Evolutionary conservation across 75 land plant species (phyloP).

Genomic region (Adiantum capillusveneris): DNA sequence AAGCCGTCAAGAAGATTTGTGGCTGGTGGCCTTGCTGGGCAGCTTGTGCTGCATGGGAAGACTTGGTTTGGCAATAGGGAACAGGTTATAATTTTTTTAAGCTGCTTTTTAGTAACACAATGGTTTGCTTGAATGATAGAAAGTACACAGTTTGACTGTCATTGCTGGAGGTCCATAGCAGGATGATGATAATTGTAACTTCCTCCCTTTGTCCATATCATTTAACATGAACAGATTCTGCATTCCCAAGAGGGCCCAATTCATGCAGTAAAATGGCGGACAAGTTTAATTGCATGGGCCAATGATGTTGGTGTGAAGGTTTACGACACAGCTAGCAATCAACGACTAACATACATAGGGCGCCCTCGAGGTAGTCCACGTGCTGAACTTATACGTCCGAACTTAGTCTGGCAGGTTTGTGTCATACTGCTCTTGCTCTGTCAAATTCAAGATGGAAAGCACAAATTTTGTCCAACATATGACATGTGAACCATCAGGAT

Average conservation of each 20-base stretch:
- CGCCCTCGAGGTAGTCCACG: constrained; percentile 74
- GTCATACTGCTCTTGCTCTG: too few relatives aligned
- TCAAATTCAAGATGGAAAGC: background rate
- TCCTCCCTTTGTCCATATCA: too few relatives aligned
- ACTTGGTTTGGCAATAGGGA: constrained; percentile 82
- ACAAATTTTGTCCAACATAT: too few relatives aligned
- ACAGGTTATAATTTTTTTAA: constrained; percentile 41
- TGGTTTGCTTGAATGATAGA: too few relatives aligned
- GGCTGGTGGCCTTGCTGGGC: constrained; percentile 89
- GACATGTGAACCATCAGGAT: constrained; percentile 37
- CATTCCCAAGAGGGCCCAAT: constrained; percentile 98
- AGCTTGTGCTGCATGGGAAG: constrained; percentile 67
- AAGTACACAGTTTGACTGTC: too few relatives aligned
- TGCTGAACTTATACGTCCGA: constrained; percentile 76
- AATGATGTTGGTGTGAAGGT: constrained; percentile 96
- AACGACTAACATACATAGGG: constrained; percentile 84
- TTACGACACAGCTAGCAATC: constrained; percentile 80
- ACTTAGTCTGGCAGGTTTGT: constrained; percentile 95
- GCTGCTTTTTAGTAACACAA: background rate
- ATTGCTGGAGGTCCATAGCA: too few relatives aligned
- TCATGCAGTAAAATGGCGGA: constrained; percentile 89
- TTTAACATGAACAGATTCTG: constrained; percentile 42
- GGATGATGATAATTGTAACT: too few relatives aligned
- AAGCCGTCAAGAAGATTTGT: constrained; percentile 77
- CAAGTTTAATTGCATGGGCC: constrained; percentile 95